Base-by-base conservation (phyloP, 352 stramenopile genomes). In the Globisporangium paroecandrum region DNA sequence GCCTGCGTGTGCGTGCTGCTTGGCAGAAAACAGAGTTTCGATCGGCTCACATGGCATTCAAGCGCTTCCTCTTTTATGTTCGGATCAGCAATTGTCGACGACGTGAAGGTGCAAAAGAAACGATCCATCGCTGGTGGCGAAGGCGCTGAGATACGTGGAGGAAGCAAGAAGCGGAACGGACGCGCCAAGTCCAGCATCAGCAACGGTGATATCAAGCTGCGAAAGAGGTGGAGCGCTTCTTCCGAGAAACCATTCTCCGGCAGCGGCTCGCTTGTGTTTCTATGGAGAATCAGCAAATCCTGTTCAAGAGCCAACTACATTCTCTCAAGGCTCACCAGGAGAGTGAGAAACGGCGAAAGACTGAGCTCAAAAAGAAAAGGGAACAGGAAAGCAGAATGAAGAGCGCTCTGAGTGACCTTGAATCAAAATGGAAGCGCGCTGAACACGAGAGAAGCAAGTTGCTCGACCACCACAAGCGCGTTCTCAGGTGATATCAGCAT, bases 41-140 rank as follows among this genome's bases (percentile, higher is more conserved):
- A 47, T 24, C 61, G 20, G 4, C 77, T 47, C 74, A 89, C 53
- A 68, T 77, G 62, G 62, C 70, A 22, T 92, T 89, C 68, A 62
- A 77, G 57, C 82, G 84, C 22, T 65, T 65, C 10, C 15, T 61
- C 15, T 83, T 92, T 56, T 90, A 82, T 55, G 66, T 71, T 1
- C 29, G 64, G 1, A 69, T 79, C 13, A 70, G n/a, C 3, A 65
- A 69, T 38, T 69, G 78, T 6, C 70, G 38, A 3, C 47, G 67
- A 2, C 56, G 74, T 7, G 65, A 75, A 49, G 34, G 65, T 12
- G 74, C 78, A 1, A 77, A 81, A 25, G 67, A 76, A n/a, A 72
- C 53, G 20, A 36, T 92, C 1, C 64, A 81, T 47, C 61, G 66
- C 4, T 91, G 80, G 75, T 90, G 79, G 83, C 70, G 78, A 63